phyloP scores from a whole-genome alignment of 2,329 filamentous ascomycete genomes.

The Cordyceps tenuipes region DNA sequence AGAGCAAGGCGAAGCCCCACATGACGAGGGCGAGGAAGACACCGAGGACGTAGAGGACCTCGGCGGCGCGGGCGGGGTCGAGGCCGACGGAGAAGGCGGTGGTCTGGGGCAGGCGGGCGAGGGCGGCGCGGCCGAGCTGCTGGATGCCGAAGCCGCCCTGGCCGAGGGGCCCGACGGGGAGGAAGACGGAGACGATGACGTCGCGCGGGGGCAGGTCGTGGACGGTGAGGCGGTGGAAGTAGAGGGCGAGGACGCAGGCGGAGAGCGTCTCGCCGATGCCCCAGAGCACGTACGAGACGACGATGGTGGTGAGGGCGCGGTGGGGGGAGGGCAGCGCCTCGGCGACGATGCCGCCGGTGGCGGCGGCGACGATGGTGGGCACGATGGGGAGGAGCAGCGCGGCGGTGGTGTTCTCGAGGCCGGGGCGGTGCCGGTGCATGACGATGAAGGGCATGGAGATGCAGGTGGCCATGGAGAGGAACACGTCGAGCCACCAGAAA shows the following conservation, averaged over 20 bases:
- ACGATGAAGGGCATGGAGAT: slow-evolving; percentile 50
- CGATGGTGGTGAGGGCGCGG: slow-evolving; percentile 52
- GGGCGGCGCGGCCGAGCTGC: slow-evolving; percentile 41
- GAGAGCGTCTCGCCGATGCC: slow-evolving; percentile 53
- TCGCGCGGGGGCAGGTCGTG: slow-evolving; percentile 59
- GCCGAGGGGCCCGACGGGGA: slow-evolving; percentile 59
- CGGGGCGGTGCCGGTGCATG: slow-evolving; percentile 35
- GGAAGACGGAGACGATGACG: slow-evolving; percentile 58
- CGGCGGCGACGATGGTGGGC: slow-evolving; percentile 56
- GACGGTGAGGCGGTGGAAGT: slow-evolving; percentile 59
- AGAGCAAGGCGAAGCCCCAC: slow-evolving; percentile 37
- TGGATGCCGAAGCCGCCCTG: slow-evolving; percentile 55
- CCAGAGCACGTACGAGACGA: slow-evolving; percentile 62
- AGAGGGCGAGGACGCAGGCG: slow-evolving; percentile 55
- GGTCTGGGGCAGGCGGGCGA: slow-evolving; percentile 31
- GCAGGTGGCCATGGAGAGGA: slow-evolving; percentile 44
- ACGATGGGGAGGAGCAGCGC: slow-evolving; percentile 59
- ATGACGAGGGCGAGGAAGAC: slow-evolving; percentile 35
- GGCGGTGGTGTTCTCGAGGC: slow-evolving; percentile 52
- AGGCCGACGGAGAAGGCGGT: slow-evolving; percentile 34
- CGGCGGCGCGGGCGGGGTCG: slow-evolving; percentile 22
- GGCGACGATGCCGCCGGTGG: slow-evolving; percentile 56
- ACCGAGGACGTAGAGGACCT: slow-evolving; percentile 50
- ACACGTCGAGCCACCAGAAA: slow-evolving; percentile 50
- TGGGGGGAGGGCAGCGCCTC: slow-evolving; percentile 45